phyloP scores from a whole-genome alignment of 345 rosid genomes.

The Nasturtium officinale region DNA sequence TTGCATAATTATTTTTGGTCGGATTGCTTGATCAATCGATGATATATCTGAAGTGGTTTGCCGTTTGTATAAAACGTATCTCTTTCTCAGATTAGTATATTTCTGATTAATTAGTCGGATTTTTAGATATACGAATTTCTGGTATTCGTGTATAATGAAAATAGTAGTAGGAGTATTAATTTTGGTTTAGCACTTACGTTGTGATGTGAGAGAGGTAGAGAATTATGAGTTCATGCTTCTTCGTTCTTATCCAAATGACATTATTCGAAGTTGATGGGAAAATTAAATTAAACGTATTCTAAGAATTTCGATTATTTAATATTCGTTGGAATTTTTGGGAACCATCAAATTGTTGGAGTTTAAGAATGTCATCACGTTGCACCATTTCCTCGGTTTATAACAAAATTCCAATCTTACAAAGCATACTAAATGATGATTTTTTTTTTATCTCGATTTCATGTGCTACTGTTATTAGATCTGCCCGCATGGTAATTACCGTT shows the following conservation, averaged over 20 bases:
- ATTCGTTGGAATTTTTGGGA: conserved; percentile 29
- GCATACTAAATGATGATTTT: not conserved
- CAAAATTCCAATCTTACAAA: conserved; percentile 32
- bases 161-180: no score
- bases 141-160: not conserved
- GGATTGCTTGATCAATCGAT: not conserved
- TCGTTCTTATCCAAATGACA: conserved; percentile 34
- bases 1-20: not conserved
- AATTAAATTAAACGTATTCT: not conserved
- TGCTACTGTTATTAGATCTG: conserved; percentile 14
- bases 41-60: not conserved
- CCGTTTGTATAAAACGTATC: not conserved
- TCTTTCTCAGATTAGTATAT: not conserved
- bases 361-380: conserved; percentile 37
- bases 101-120: not conserved
- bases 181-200: conserved; percentile 15
- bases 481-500: conserved; percentile 10
- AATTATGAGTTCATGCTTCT: conserved; percentile 27
- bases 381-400: conserved; percentile 25
- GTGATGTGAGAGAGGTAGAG: conserved; percentile 21
- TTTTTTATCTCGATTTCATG: not conserved
- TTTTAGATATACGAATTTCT: not conserved
- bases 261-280: conserved; percentile 18
- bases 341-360: conserved; percentile 30
- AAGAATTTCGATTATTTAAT: not conserved